Percentiles rank a stretch among this genome's conserved stretches.
These are phyloP conservation scores for Lepiota brunneoincarnata DNA, from an alignment of 768 basidiomycete species.

Conservation along the genomic window DNA sequence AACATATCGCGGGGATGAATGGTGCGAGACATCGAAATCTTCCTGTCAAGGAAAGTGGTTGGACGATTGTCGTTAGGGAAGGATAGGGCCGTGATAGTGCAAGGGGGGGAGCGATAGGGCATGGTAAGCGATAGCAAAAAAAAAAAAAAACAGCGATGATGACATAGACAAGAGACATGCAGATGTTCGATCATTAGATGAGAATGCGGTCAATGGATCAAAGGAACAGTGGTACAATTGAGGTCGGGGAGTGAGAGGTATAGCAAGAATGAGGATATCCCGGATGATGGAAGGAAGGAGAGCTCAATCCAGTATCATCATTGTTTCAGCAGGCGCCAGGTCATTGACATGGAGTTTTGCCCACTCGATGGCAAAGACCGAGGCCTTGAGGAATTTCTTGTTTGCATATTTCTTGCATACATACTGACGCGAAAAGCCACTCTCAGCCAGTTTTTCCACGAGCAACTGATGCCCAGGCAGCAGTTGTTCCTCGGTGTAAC, in stretches of 20 bases:
- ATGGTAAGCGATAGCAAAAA: slow-evolving; percentile 13
- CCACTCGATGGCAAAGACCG: slow-evolving; percentile 75
- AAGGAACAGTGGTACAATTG: slow-evolving; percentile 7
- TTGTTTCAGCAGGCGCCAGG: slow-evolving; percentile 35
- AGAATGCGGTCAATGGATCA: slow-evolving; percentile 10
- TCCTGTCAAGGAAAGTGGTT: slow-evolving; percentile 17
- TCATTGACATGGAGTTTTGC: slow-evolving; percentile 49
- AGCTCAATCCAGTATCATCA: slow-evolving; percentile 43
- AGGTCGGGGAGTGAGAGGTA: neutral
- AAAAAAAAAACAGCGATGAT: slow-evolving; percentile 11
- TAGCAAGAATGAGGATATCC: slow-evolving; percentile 7
- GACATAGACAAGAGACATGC: slow-evolving; percentile 15
- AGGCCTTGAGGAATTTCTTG: slow-evolving; percentile 97
- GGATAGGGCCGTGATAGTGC: slow-evolving; percentile 7
- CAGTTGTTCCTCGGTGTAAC: slow-evolving; percentile 87
- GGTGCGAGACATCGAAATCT: slow-evolving; percentile 22
- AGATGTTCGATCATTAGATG: slow-evolving; percentile 14
- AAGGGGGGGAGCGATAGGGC: slow-evolving; percentile 7
- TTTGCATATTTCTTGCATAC: slow-evolving; percentile 95
- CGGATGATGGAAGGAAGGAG: neutral
- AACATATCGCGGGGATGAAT: slow-evolving; percentile 13
- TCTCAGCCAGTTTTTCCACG: slow-evolving; percentile 77
- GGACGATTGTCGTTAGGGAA: slow-evolving; percentile 17
- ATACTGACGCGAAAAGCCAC: slow-evolving; percentile 79
- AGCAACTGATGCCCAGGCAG: slow-evolving; percentile 77